phyloP scores from a whole-genome alignment of 2,329 filamentous ascomycete species.

The Tolypocladium album region DNA sequence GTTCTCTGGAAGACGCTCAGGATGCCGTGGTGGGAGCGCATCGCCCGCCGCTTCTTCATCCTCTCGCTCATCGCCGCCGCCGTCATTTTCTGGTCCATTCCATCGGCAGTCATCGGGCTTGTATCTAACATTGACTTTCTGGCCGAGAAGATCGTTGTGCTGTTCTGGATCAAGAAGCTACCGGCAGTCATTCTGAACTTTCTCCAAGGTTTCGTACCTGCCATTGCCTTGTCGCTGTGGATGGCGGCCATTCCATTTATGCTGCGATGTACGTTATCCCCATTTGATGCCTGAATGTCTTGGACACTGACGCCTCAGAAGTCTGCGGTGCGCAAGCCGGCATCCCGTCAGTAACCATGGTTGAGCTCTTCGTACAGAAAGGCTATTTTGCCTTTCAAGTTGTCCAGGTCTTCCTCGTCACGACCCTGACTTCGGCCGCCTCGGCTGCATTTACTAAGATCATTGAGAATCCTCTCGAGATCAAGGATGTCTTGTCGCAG shows the following conservation, averaged over 20 bases:
- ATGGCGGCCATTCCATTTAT: conserved; percentile 81
- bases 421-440: conserved; percentile 73
- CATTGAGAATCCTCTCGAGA: conserved; percentile 46
- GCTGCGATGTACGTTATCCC: conserved; percentile 44
- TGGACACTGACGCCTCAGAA: conserved; percentile 16
- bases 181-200: conserved; percentile 67
- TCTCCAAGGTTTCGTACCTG: conserved; percentile 74
- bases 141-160: conserved; percentile 53
- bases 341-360: conserved; percentile 64
- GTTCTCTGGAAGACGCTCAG: conserved; percentile 80
- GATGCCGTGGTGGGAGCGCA: conserved; percentile 77
- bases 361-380: conserved; percentile 85
- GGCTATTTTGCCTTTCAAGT: conserved; percentile 88
- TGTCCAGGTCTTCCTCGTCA: conserved; percentile 82
- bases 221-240: conserved; percentile 66
- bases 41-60: conserved; percentile 60
- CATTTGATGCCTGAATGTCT: neutral
- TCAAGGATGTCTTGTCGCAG: conserved; percentile 55
- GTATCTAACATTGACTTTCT: conserved; percentile 77
- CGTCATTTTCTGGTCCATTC: conserved; percentile 78
- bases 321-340: conserved; percentile 71
- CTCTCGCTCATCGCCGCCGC: conserved; percentile 63
- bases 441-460: conserved; percentile 57
- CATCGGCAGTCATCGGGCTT: conserved; percentile 68
- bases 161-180: conserved; percentile 61